phyloP scores from a whole-genome alignment of 352 stramenopile species.

The Pythium aphanidermatum region DNA sequence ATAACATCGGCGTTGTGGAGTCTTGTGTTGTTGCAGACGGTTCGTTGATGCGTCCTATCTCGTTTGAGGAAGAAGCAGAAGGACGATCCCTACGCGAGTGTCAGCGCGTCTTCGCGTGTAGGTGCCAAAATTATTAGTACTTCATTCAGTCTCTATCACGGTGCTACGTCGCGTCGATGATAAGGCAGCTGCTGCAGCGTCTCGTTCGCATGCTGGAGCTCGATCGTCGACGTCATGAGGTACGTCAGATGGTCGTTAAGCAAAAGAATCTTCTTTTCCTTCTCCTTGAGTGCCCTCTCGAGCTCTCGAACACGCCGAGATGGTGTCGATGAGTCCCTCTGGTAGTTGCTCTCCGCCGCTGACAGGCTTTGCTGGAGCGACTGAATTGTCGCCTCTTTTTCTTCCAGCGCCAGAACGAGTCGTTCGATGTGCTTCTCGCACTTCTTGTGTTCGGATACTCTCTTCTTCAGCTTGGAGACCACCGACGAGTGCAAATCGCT shows the following conservation, averaged over 20 bases:
- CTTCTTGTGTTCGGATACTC: constrained; percentile 28
- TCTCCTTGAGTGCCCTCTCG: constrained; percentile 39
- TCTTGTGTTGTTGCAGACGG: no score
- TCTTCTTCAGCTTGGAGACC: constrained; percentile 35
- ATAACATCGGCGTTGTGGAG: no score
- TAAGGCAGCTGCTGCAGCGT: constrained; percentile 16
- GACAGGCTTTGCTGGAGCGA: constrained; percentile 24
- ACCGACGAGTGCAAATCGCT: constrained; percentile 3
- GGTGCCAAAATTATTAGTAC: no score
- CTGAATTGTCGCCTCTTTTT: constrained; percentile 48
- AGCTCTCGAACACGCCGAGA: constrained; percentile 49
- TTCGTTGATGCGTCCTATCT: no score
- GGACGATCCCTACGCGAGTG: no score
- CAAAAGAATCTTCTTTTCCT: constrained; percentile 76
- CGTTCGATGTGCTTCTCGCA: constrained; percentile 33
- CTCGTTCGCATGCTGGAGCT: constrained; percentile 71
- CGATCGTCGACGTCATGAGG: constrained; percentile 70
- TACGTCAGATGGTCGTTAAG: constrained; percentile 85
- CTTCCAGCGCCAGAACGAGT: constrained; percentile 35
- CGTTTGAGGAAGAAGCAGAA: no score
- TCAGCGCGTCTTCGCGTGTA: no score
- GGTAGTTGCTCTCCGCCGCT: not conserved
- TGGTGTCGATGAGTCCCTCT: constrained; percentile 12
- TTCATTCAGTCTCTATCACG: no score
- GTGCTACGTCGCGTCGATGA: no score